Evolutionary conservation across 2,329 filamentous ascomycete genomes (phyloP).

Genomic region (Diaporthe eres): DNA sequence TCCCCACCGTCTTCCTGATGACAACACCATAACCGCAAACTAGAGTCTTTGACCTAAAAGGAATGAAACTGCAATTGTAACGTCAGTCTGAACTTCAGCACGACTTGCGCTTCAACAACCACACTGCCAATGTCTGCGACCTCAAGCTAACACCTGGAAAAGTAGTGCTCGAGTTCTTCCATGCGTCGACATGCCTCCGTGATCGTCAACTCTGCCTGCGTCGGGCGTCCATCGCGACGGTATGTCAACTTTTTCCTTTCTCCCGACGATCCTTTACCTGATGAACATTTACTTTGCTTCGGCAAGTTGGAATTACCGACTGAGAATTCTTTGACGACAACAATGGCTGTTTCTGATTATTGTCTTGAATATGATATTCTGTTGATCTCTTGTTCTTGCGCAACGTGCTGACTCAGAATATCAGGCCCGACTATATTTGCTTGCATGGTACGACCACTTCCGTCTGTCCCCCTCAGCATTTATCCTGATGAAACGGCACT

Average conservation of each 20-base stretch:
- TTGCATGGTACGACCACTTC: conserved; percentile 41
- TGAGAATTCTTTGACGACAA: conserved; percentile 85
- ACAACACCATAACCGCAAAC: conserved; percentile 88
- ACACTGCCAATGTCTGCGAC: conserved; percentile 32
- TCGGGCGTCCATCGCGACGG: conserved; percentile 40
- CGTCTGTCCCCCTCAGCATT: conserved; percentile 37
- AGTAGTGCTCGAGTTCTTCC: conserved; percentile 35
- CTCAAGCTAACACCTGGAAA: conserved; percentile 33
- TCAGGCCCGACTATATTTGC: conserved; percentile 36
- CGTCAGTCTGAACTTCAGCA: conserved; percentile 85
- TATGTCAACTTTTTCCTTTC: conserved; percentile 42
- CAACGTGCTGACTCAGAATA: conserved; percentile 43
- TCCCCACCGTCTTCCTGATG: conserved; percentile 72
- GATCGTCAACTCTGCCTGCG: not conserved
- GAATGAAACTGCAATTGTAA: conserved; percentile 90
- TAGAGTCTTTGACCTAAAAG: conserved; percentile 95
- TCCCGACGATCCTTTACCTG: conserved; percentile 54
- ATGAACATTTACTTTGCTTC: conserved; percentile 79
- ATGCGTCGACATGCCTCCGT: not conserved
- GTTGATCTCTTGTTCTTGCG: conserved; percentile 45
- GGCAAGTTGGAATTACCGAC: conserved; percentile 97
- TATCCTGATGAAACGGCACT: conserved; percentile 93
- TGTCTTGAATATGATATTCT: not conserved
- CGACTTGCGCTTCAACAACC: conserved; percentile 41
- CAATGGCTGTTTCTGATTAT: conserved; percentile 88